A percentile compares a stretch with the other conserved stretches of the same genome.
These are phyloP conservation scores for Silene conica DNA, from an alignment of 148 eudicot genomes.

Conservation along the genomic window DNA sequence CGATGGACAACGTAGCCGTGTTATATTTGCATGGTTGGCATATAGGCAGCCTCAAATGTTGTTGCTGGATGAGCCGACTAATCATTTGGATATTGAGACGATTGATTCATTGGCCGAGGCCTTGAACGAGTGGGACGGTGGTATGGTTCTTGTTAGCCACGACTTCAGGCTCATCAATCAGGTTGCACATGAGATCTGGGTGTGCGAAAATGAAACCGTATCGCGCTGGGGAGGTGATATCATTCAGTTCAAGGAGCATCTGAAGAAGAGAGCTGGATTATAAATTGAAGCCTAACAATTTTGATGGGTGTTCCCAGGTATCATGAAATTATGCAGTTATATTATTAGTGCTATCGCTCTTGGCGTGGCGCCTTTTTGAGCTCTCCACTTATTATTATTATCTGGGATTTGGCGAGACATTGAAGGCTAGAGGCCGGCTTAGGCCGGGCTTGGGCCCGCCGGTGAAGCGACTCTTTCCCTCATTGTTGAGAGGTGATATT, in stretches of 20 bases:
- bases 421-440: background rate
- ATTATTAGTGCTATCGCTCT: background rate
- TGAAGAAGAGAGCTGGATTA: slow-evolving; percentile 64
- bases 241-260: slow-evolving; percentile 74
- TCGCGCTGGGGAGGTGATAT: slow-evolving; percentile 88
- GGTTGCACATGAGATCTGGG: slow-evolving; percentile 98
- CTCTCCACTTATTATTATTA: background rate
- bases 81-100: slow-evolving; percentile 92
- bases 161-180: slow-evolving; percentile 92
- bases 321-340: background rate
- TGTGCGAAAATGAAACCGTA: slow-evolving; percentile 85
- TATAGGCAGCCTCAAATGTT: slow-evolving; percentile 79
- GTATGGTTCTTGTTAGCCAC: slow-evolving; percentile 93
- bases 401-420: slow-evolving; percentile 10
- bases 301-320: background rate
- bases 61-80: slow-evolving; percentile 87
- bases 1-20: slow-evolving; percentile 73
- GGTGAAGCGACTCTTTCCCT: background rate
- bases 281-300: background rate
- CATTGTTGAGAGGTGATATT: slow-evolving; percentile 16
- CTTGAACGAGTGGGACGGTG: slow-evolving; percentile 91
- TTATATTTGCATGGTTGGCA: slow-evolving; percentile 87
- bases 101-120: slow-evolving; percentile 94
- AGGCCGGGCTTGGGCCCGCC: background rate
- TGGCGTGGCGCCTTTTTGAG: slow-evolving; percentile 1